These are phyloP conservation scores for Vitis labrusca DNA, from an alignment of 164 flowering plant genomes.

Conservation along the genomic window DNA sequence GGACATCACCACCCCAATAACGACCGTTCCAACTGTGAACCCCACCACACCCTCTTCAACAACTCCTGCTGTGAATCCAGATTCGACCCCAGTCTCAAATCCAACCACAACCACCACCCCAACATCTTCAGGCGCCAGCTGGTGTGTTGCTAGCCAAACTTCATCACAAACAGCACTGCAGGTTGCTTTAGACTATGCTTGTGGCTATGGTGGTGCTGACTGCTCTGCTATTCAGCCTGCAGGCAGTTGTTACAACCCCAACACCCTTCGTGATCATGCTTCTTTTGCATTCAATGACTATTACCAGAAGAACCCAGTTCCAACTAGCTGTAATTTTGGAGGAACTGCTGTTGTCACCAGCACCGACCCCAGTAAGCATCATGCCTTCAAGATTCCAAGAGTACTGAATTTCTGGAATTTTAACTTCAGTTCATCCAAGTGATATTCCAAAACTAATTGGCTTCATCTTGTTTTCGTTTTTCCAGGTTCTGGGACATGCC, in stretches of 20 bases:
- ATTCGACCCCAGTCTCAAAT: slow-evolving; percentile 6
- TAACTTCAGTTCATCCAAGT: too few relatives aligned
- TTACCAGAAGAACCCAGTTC: slow-evolving; percentile 77
- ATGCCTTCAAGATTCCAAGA: not conserved
- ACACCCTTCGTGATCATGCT: slow-evolving; percentile 65
- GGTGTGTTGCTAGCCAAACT: slow-evolving; percentile 76
- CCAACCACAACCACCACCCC: slow-evolving; percentile 22
- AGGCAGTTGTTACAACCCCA: slow-evolving; percentile 74
- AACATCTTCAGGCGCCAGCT: slow-evolving; percentile 38
- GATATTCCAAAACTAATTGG: too few relatives aligned
- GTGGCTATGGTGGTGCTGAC: slow-evolving; percentile 82
- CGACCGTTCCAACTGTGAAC: slow-evolving; percentile 26
- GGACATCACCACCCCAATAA: slow-evolving; percentile 40
- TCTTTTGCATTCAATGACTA: slow-evolving; percentile 83
- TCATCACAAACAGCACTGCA: slow-evolving; percentile 68
- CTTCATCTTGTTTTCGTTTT: not conserved
- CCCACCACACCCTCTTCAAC: slow-evolving; percentile 19
- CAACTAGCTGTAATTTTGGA: slow-evolving; percentile 84
- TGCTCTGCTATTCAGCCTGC: slow-evolving; percentile 70
- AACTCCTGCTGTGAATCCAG: slow-evolving; percentile 3
- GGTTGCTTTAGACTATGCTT: slow-evolving; percentile 84
- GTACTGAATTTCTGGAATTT: not conserved
- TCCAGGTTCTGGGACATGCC: slow-evolving; percentile 64
- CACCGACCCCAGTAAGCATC: slow-evolving; percentile 75
- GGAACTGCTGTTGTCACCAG: slow-evolving; percentile 70